Base-by-base conservation (phyloP, 768 basidiomycete genomes). In the Mycena venus region DNA sequence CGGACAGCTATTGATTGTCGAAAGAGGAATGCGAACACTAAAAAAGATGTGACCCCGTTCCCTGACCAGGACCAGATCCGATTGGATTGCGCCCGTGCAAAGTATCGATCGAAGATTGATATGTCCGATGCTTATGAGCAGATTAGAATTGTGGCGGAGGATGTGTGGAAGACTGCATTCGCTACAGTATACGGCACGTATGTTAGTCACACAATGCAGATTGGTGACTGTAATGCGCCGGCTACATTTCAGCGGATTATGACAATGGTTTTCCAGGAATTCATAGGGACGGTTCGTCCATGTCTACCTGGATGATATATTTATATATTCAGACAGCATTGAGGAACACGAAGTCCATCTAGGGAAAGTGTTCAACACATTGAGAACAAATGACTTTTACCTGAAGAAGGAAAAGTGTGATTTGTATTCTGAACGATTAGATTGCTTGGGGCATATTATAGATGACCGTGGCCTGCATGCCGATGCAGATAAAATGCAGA, bases 201-300 rank as follows among this genome's bases (percentile, higher is more conserved):
- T 86, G 85, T 60, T n/a, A 60, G 59, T 40, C 59, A 60, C 40
- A 60, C 59, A 2, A 38, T 60, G 59, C 34, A 60, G 25, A 60
- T 60, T 6, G 59, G 0, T 79, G 86, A n/a, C n/a, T n/a, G n/a
- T n/a, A n/a, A n/a, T n/a, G n/a, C n/a, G n/a, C n/a, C n/a, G n/a
- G n/a, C n/a, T 0, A 89, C 87, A 0, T 89, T 87, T 65, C 88
- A 90, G 66, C 49, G 82, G 0, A 72, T 89, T 0, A 88, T 89
- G 84, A 87, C 80, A 0, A 31, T 68, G 2, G 81, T 88, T 23
- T 87, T 90, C 58, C 70, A 80, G 0, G 80, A 85, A 1, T 56
- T 77, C 15, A 83, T 89, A 2, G 85, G n/a, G 86, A 0, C 31
- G 47, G 9, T 87, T 85, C 64, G 36, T 88, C 11, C 84, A 88